Evolutionary conservation across 345 rosid genomes (phyloP).

Genomic region (Salix koriyanagi): DNA sequence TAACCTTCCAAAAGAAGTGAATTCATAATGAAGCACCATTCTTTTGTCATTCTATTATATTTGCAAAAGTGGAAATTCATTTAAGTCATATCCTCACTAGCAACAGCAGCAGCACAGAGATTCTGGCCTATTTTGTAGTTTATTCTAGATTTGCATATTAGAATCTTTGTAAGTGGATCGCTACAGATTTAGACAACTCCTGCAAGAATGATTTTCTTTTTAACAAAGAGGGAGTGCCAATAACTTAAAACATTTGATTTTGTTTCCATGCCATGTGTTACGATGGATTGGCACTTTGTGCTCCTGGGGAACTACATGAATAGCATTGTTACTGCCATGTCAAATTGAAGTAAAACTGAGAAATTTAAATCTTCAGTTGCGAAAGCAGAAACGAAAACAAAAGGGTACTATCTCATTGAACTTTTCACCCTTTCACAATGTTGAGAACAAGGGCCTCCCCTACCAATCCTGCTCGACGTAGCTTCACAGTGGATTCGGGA

Average conservation of each 20-base stretch:
- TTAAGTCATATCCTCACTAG: background rate
- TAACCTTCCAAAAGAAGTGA: conserved; percentile 69
- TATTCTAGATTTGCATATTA: background rate
- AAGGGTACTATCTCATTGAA: background rate
- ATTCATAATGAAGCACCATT: background rate
- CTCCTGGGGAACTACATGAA: background rate
- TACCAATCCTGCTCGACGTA: background rate
- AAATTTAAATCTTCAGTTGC: background rate
- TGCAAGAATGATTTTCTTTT: background rate
- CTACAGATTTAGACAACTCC: background rate
- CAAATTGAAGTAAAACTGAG: background rate
- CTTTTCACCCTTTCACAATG: background rate
- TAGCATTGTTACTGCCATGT: background rate
- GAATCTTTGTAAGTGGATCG: background rate
- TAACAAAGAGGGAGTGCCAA: background rate
- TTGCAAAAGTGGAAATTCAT: background rate
- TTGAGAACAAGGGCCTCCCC: too few species aligned
- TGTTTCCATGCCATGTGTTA: background rate
- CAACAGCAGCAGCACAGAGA: background rate
- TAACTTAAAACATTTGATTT: background rate
- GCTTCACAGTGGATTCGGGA: background rate
- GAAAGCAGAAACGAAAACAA: background rate
- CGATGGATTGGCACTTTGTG: background rate
- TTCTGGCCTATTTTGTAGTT: background rate
- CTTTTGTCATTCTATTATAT: background rate